Evolutionary conservation across 75 land plant genomes (phyloP).

Genomic region (Adiantum capillusveneris): DNA sequence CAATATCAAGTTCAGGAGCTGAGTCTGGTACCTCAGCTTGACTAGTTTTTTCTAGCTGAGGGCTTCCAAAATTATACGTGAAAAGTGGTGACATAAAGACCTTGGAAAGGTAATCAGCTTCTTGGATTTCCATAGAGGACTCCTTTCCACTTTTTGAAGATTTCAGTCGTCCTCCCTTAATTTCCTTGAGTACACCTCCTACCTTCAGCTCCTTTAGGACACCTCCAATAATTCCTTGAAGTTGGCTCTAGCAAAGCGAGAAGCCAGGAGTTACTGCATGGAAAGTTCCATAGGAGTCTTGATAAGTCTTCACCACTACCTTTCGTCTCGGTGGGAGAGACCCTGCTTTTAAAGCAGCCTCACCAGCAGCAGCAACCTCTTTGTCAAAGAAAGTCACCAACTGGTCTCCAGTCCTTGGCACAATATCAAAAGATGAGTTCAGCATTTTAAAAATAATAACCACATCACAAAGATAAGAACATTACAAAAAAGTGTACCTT

Average conservation of each 20-base stretch:
- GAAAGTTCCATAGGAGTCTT: too few species aligned
- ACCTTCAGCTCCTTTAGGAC: conserved; percentile 47
- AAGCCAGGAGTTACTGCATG: too few species aligned
- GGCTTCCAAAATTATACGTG: neutral
- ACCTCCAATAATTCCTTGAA: conserved; percentile 49
- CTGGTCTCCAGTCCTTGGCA: conserved; percentile 57
- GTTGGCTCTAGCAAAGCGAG: conserved; percentile 27
- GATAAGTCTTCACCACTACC: conserved; percentile 19
- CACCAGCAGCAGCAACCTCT: conserved; percentile 73
- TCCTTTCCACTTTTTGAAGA: conserved; percentile 10
- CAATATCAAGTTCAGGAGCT: conserved; percentile 12
- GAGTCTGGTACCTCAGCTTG: neutral
- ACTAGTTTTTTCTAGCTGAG: neutral
- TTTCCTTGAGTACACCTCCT: conserved; percentile 39
- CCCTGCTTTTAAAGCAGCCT: conserved; percentile 42
- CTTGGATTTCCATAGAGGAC: neutral
- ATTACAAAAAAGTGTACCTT: too few species aligned
- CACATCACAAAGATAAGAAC: too few species aligned
- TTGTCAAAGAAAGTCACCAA: conserved; percentile 64
- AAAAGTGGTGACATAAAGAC: too few species aligned
- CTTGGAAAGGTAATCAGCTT: too few species aligned
- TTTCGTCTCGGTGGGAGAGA: conserved; percentile 37
- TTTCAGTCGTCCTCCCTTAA: conserved; percentile 20
- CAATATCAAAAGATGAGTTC: too few species aligned
- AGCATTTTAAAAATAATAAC: too few species aligned